phyloP scores from a whole-genome alignment of 1,284 basidiomycete genomes.

The Pyrrhoderma noxium region DNA sequence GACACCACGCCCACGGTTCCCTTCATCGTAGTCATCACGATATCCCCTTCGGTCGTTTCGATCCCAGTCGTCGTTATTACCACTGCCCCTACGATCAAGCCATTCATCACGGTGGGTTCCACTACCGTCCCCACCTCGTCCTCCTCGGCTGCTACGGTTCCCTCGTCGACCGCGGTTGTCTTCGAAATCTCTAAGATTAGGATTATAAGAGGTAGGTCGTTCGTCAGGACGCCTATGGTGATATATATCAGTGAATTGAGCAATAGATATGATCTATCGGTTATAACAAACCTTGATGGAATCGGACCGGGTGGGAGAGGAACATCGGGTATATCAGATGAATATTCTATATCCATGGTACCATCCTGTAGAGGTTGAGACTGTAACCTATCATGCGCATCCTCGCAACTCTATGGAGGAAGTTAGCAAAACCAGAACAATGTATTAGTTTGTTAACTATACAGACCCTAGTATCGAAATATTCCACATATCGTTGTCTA shows the following conservation, averaged over 20 bases:
- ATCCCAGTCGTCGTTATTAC: slow-evolving; percentile 31
- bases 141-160: slow-evolving; percentile 22
- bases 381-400: slow-evolving; percentile 75
- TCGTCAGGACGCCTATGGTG: slow-evolving; percentile 14
- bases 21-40: slow-evolving; percentile 32
- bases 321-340: slow-evolving; percentile 66
- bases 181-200: slow-evolving; percentile 7
- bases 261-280: slow-evolving; percentile 24
- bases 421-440: slow-evolving; percentile 7
- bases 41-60: slow-evolving; percentile 42
- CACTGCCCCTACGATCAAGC: slow-evolving; percentile 29
- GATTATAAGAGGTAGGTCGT: slow-evolving; percentile 10
- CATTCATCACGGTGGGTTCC: slow-evolving; percentile 37
- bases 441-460: neutral
- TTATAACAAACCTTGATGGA: slow-evolving; percentile 26
- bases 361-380: slow-evolving; percentile 79
- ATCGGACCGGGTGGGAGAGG: slow-evolving; percentile 30
- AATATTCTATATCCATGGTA: slow-evolving; percentile 78
- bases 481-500: slow-evolving; percentile 83
- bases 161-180: slow-evolving; percentile 13
- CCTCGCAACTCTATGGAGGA: slow-evolving; percentile 53
- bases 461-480: slow-evolving; percentile 76
- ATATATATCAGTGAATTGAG: neutral
- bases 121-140: slow-evolving; percentile 28
- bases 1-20: slow-evolving; percentile 19